Evolutionary conservation across 306 rosid species (phyloP), one percentile per base, ranked within the genome.

Genomic region (Sicyos edulis): DNA sequence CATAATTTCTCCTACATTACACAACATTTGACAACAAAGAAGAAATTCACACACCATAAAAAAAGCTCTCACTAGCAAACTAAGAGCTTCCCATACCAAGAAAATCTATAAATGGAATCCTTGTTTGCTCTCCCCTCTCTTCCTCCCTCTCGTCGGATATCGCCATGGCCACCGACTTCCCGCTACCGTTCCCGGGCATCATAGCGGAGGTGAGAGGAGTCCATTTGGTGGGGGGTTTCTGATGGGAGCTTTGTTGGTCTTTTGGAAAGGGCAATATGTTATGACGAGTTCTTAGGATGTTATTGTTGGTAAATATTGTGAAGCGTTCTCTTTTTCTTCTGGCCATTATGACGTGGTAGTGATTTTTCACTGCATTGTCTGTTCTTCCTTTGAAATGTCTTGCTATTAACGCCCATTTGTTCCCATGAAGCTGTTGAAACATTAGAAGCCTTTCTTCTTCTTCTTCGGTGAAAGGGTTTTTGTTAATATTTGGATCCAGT

Each of bases 401-500:
- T 2, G 91, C 85, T 22, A 87, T 84, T 21, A 76, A 75, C 66
- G 91, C 86, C 91, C 91, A 87, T 78, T 83, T 85, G 86, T 87
- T 85, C 55, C 91, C 91, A 52, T 87, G 80, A 32, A 85, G 74
- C 22, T 75, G 81, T 24, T 87, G 91, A 49, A 74, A 80, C 0
- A 86, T 66, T 19, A 87, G 71, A 10, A 87, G 82, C 58, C 45
- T 84, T 40, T 82, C 83, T 77, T 87, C 91, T 74, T 87, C 91
- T 16, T 77, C 86, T 8, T 73, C 83, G 12, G 73, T 82, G 65
- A 87, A 85, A 67, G 87, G 89, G 52, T 66, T 77, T 71, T 81
- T 87, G 54, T 79, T 82, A 21, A 87, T 87, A 49, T 81, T 83
- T 54, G 91, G 89, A 76, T 85, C 86, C 2, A 87, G 82, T 56